phyloP scores from a whole-genome alignment of 2,329 filamentous ascomycete genomes.

The Reticulascus tulasneorum region DNA sequence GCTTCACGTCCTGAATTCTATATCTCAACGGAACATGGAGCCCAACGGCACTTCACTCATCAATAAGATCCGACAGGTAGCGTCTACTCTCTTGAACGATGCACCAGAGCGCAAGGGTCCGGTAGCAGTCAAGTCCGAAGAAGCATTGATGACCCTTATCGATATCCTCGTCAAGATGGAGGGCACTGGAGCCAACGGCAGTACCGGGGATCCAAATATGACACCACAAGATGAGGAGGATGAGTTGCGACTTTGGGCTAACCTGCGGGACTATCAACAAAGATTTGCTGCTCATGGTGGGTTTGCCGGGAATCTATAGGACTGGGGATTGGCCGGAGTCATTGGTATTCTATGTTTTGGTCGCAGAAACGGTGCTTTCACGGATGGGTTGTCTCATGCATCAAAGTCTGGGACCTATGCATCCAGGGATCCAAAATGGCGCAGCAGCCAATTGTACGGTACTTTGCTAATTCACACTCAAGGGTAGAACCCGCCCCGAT shows the following conservation, averaged over 20 bases:
- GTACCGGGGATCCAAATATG: constrained; percentile 31
- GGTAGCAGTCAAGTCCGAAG: constrained; percentile 57
- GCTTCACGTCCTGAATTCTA: constrained; percentile 67
- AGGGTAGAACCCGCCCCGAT: no score
- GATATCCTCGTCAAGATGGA: constrained; percentile 73
- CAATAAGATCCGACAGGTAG: constrained; percentile 80
- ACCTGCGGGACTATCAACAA: constrained; percentile 72
- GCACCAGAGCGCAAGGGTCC: constrained; percentile 47
- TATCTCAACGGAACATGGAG: constrained; percentile 83
- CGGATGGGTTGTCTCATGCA: no score
- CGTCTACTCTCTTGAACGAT: constrained; percentile 69
- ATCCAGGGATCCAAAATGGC: no score
- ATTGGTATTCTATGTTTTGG: no score
- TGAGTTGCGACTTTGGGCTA: constrained; percentile 74
- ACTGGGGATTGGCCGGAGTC: no score
- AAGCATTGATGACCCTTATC: constrained; percentile 68
- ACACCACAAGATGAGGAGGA: constrained; percentile 65
- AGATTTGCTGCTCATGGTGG: constrained; percentile 66
- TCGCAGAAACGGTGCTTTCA: no score
- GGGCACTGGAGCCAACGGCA: constrained; percentile 43
- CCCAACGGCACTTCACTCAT: constrained; percentile 63
- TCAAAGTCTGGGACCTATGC: no score
- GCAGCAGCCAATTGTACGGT: no score
- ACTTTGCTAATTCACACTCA: no score
- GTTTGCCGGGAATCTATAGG: constrained; percentile 27